Percentiles rank a stretch among this genome's conserved stretches.
phyloP scores from a whole-genome alignment of 768 basidiomycete genomes.

The Amanita jacksonii region DNA sequence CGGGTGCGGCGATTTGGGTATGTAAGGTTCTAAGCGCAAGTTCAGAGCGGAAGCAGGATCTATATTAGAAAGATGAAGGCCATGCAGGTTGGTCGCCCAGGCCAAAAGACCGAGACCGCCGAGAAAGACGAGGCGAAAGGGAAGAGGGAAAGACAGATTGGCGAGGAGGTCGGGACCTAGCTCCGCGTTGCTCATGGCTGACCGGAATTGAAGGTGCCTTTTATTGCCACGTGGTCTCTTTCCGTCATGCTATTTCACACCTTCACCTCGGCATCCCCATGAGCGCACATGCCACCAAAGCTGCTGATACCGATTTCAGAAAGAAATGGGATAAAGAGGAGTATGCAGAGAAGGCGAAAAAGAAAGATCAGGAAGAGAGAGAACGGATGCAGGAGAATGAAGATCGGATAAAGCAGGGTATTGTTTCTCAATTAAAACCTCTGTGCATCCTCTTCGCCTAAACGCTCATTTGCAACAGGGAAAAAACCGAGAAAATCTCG shows the following conservation, averaged over 20 bases:
- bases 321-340: conserved; percentile 96
- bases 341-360: conserved; percentile 74
- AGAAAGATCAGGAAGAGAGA: conserved; percentile 70
- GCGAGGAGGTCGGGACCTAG: conserved; percentile 33
- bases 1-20: conserved; percentile 14
- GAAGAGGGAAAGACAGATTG: conserved; percentile 68
- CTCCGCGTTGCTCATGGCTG: conserved; percentile 6
- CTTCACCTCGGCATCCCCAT: conserved; percentile 23
- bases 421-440: too few species aligned
- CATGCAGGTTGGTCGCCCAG: conserved; percentile 92
- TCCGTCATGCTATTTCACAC: background rate
- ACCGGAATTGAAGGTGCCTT: background rate
- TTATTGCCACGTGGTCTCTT: background rate
- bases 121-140: conserved; percentile 82
- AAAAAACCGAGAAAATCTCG: conserved; percentile 68
- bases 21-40: conserved; percentile 31
- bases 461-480: conserved; percentile 34
- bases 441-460: too few species aligned
- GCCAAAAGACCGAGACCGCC: conserved; percentile 72
- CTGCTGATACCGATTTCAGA: conserved; percentile 66
- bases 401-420: conserved; percentile 76
- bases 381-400: conserved; percentile 84
- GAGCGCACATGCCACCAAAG: conserved; percentile 34
- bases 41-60: conserved; percentile 70
- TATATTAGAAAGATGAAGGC: conserved; percentile 62